Evolutionary conservation across 768 basidiomycete genomes (phyloP).

Genomic region (Lentinus brumalis): DNA sequence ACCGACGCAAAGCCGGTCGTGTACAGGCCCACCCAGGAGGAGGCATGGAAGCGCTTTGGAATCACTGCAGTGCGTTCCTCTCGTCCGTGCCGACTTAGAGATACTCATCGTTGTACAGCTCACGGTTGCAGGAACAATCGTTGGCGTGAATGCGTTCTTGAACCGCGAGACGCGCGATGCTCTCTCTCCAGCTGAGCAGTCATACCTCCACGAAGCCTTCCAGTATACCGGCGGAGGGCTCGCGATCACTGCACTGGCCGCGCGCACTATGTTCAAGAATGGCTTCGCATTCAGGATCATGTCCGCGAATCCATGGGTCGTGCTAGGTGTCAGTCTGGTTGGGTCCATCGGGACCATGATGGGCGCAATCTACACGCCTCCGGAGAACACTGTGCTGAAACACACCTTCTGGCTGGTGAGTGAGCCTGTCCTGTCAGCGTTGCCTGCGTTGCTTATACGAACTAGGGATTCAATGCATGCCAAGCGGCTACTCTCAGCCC

Average conservation of each 20-base stretch:
- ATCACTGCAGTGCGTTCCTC: conserved; percentile 51
- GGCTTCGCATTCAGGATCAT: conserved; percentile 73
- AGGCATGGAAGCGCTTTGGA: conserved; percentile 51
- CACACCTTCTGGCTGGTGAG: conserved; percentile 80
- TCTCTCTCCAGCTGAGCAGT: conserved; percentile 61
- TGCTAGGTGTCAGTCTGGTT: conserved; percentile 77
- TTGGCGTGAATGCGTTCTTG: conserved; percentile 63
- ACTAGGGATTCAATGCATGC: conserved; percentile 78
- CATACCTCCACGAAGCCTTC: conserved; percentile 76
- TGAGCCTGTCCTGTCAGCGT: conserved; percentile 13
- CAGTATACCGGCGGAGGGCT: conserved; percentile 85
- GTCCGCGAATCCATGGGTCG: conserved; percentile 85
- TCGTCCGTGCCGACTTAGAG: not conserved
- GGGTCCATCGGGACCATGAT: conserved; percentile 86
- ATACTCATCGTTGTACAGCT: conserved; percentile 41
- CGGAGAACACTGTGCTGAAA: conserved; percentile 75
- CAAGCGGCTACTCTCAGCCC: conserved; percentile 88
- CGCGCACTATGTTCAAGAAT: conserved; percentile 72
- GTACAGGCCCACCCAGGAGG: conserved; percentile 37
- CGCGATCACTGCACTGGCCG: conserved; percentile 73
- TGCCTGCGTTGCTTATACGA: conserved; percentile 13
- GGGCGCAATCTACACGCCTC: conserved; percentile 76
- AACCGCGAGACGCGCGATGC: conserved; percentile 80
- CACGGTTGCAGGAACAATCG: conserved; percentile 69
- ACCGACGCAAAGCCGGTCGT: conserved; percentile 46